Evolutionary conservation across 2,329 filamentous ascomycete species (phyloP), one percentile per base, ranked within the genome.

Genomic region (Talaromyces atroroseus): DNA sequence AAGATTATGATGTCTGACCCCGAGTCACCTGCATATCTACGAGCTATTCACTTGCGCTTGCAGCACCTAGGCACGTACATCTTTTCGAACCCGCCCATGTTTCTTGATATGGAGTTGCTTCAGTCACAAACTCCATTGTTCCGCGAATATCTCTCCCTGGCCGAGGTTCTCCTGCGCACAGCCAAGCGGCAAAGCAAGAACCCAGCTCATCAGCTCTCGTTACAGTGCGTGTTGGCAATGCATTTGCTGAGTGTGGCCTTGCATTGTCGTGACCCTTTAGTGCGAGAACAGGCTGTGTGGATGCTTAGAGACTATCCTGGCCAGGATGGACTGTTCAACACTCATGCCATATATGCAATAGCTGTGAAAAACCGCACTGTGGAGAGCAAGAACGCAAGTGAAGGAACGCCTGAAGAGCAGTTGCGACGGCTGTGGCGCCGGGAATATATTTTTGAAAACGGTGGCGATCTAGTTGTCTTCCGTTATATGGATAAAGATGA

Each of bases 291-390:
- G 40, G 50, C 50, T 7, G 18, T 52, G 38, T 44, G 40, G 50
- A 52, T 52, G 50, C 50, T 52, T 18, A 21, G 23, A 34, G 50
- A 52, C 5, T 52, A 52, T n/a, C 38, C 50, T n/a, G 50, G 50
- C 18, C 50, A 52, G 26, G 50, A 52, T 45, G 50, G 50, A 21
- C 26, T 52, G 18, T 52, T 52, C n/a, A 34, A 34, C 11, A 52
- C 26, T 34, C 36, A 34, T 45, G 26, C 50, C 26, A 34, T 52
- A 23, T 52, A 52, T 45, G 38, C 26, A 7, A 52, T 52, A 23
- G 50, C 50, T 10, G 24, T 44, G 18, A 52, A 14, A 23, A 52
- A 52, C 18, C 50, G 50, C 40, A 23, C 14, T 45, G 50, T n/a
- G 24, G 50, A 52, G 21, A 16, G 24, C n/a, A 45, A n/a, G 16